Base-by-base conservation (phyloP, 192 early-diverging fungal genomes). In the Dimargaris cristalligena region DNA sequence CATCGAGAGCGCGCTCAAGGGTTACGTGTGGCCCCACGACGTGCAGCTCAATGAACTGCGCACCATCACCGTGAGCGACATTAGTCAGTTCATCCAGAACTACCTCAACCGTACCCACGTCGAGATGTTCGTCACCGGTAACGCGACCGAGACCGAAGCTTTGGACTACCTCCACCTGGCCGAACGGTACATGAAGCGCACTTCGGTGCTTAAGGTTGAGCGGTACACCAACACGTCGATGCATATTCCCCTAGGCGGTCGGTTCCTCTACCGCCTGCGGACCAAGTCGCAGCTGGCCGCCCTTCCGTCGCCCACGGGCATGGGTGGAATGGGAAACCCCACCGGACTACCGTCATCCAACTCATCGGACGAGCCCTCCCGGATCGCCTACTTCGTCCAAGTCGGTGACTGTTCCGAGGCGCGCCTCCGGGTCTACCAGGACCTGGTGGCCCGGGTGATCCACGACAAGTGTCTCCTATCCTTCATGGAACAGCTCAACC, bases 311-410 rank as follows among this genome's bases (percentile, higher is more conserved):
- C n/a, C n/a, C n/a, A n/a, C n/a, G n/a, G n/a, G n/a, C n/a, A n/a
- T n/a, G n/a, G n/a, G n/a, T n/a, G 41, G 10, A 9, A 44, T 18
- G 41, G 18, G 41, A 9, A 44, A 9, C 41, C 22, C 23, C 29
- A 52, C n/a, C n/a, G n/a, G n/a, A n/a, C n/a, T n/a, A n/a, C 14
- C 18, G 3, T 44, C 41, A 44, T n/a, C n/a, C n/a, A n/a, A n/a
- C n/a, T n/a, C n/a, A n/a, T n/a, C n/a, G n/a, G n/a, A n/a, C n/a
- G n/a, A n/a, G n/a, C n/a, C n/a, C n/a, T 56, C 54, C 30, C 10
- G 23, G 54, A 23, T 56, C 9, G 54, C 54, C 54, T 56, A 56
- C 29, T 56, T 56, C 32, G 54, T 56, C 31, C 29, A 56, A 32
- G 54, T 34, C 4, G 54, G 54, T 31, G 31, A 13, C 16, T 34